Base-by-base conservation (phyloP, 2,329 filamentous ascomycete species). In the Trichoderma breve region DNA sequence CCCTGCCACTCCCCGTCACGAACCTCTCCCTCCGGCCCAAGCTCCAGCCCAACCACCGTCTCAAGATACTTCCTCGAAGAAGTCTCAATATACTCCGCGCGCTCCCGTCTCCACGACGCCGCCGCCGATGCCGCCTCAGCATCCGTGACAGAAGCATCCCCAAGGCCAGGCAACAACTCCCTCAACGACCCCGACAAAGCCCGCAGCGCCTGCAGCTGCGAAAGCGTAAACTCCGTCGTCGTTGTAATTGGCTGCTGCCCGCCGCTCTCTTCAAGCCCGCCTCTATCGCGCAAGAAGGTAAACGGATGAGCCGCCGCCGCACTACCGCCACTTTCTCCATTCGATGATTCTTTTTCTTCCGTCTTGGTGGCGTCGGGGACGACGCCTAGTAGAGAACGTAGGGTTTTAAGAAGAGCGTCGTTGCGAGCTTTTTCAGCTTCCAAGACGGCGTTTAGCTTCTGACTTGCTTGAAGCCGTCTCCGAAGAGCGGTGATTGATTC, bases 21-120 rank as follows among this genome's bases (percentile, higher is more conserved):
- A 62, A 91, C 86, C 77, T 90, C 90, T 12, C 90, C 90, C 73
- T 87, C 82, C 6, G 82, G 79, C 3, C 88, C 90, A 39, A 92
- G 79, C 76, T 93, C 91, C 71, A 95, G 82, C 0, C 92, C 92
- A 60, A 90, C 84, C 58, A 89, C 84, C 32, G 83, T 86, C 82
- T 97, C 93, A 53, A 98, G 83, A 79, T 97, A 93, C 73, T 92
- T 87, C 75, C 89, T 86, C 65, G 93, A 93, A 77, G 94, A 91
- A 69, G 88, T 87, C 82, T 98, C 95, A 63, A 98, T 90, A 79
- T 98, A 98, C 75, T 92, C 88, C 71, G 91, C 86, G 73, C 95
- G 86, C 79, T 96, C 90, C 68, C 90, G 87, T 51, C 90, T 87
- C 83, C 90, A 93, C 60, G 86, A 87, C 78, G 21, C 73, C 81